These are phyloP conservation scores for Colletotrichum sp. DNA, from an alignment of 2,329 filamentous ascomycete species.

Conservation along the genomic window DNA sequence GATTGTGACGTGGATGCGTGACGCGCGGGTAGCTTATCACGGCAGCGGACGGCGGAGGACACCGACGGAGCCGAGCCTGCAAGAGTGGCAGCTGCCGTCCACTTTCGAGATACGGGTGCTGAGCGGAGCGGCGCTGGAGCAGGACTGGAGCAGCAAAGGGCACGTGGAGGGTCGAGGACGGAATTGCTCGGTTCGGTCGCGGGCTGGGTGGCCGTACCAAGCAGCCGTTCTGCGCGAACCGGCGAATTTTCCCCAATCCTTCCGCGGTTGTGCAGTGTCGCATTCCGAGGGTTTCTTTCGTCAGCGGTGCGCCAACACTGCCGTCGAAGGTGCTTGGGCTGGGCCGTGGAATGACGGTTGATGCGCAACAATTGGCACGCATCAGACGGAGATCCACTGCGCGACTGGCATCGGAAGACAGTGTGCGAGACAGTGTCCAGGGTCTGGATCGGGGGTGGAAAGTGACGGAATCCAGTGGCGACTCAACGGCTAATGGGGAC, in stretches of 20 bases:
- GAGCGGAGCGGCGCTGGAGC: not conserved
- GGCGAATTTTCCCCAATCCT: conserved; percentile 1
- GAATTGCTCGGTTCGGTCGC: conserved; percentile 15
- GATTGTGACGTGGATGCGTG: not conserved
- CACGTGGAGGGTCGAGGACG: not conserved
- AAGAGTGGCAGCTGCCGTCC: not conserved
- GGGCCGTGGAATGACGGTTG: not conserved
- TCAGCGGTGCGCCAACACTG: not conserved
- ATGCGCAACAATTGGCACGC: not conserved
- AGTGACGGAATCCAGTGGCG: not conserved
- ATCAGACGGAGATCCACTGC: not conserved
- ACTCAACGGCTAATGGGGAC: not conserved
- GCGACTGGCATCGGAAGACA: not conserved
- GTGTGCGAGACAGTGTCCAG: not conserved
- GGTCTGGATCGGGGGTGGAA: not conserved
- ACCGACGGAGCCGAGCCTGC: conserved; percentile 2
- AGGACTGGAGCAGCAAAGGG: not conserved
- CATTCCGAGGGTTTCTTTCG: conserved; percentile 3
- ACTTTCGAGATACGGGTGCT: not conserved
- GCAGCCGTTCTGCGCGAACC: not conserved
- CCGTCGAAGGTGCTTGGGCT: not conserved
- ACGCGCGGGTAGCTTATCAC: not conserved
- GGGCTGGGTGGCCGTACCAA: not conserved
- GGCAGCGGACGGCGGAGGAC: not conserved
- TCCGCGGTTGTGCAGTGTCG: not conserved